Evolutionary conservation across 352 stramenopile genomes (phyloP).

Genomic region (Globisporangium abappressorium): DNA sequence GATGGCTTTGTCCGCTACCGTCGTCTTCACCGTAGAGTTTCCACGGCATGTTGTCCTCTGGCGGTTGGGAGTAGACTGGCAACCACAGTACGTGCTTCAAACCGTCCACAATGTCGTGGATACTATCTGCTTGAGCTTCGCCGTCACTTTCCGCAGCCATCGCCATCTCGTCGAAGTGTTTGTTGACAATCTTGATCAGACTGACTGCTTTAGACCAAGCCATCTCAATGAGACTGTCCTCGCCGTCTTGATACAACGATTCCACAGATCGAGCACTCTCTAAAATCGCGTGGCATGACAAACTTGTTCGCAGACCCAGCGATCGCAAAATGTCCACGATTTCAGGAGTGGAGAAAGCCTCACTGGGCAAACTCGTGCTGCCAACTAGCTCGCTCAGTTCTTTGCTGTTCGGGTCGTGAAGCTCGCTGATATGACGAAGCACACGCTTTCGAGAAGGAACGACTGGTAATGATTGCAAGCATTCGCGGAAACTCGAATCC

Average conservation of each 20-base stretch:
- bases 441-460: constrained; percentile 57
- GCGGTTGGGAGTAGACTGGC: constrained; percentile 28
- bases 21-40: constrained; percentile 16
- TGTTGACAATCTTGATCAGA: constrained; percentile 70
- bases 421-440: constrained; percentile 46
- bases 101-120: constrained; percentile 28
- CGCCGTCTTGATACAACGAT: constrained; percentile 31
- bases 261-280: constrained; percentile 70
- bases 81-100: constrained; percentile 43
- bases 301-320: constrained; percentile 48
- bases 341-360: constrained; percentile 39
- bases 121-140: constrained; percentile 11
- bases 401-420: constrained; percentile 69
- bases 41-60: constrained; percentile 63
- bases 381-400: constrained; percentile 66
- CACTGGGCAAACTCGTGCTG: constrained; percentile 54
- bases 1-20: not conserved
- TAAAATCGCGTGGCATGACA: constrained; percentile 71
- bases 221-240: constrained; percentile 14
- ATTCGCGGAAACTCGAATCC: constrained; percentile 45
- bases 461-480: constrained; percentile 34
- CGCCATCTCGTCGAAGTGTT: constrained; percentile 69
- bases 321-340: constrained; percentile 54
- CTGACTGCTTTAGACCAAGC: constrained; percentile 47
- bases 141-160: constrained; percentile 11